phyloP scores from a whole-genome alignment of 495 filamentous ascomycete genomes.

The Hyaloscypha variabilis region DNA sequence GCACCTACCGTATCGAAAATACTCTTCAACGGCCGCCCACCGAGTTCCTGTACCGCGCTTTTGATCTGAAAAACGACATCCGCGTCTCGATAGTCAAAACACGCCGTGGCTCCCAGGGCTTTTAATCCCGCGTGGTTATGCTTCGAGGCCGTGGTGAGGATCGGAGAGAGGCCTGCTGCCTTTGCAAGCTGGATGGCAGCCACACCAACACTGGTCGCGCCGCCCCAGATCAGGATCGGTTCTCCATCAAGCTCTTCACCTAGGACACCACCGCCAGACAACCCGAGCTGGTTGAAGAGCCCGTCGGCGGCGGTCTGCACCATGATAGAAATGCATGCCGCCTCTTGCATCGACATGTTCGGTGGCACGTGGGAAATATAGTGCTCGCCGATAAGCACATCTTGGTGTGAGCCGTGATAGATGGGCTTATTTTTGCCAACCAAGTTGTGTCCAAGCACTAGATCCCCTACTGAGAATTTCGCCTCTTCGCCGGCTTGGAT shows the following conservation, averaged over 20 bases:
- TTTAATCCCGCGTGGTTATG: neutral
- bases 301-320: neutral
- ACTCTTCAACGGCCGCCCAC: neutral
- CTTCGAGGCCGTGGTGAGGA: neutral
- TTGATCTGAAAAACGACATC: neutral
- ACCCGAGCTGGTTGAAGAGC: conserved; percentile 1
- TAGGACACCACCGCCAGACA: neutral
- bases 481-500: neutral
- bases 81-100: neutral
- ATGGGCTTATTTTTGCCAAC: neutral
- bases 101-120: neutral
- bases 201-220: neutral
- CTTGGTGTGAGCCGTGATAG: neutral
- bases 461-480: neutral
- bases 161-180: neutral
- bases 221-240: conserved; percentile 5
- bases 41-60: neutral
- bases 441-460: neutral
- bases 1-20: neutral
- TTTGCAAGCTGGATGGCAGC: conserved; percentile 7
- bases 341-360: neutral
- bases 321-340: conserved; percentile 8
- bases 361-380: neutral
- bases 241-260: neutral
- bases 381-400: neutral